Evolutionary conservation across 2,329 filamentous ascomycete species (phyloP), one percentile per base, ranked within the genome.

Genomic region (Eurotiales sp.): DNA sequence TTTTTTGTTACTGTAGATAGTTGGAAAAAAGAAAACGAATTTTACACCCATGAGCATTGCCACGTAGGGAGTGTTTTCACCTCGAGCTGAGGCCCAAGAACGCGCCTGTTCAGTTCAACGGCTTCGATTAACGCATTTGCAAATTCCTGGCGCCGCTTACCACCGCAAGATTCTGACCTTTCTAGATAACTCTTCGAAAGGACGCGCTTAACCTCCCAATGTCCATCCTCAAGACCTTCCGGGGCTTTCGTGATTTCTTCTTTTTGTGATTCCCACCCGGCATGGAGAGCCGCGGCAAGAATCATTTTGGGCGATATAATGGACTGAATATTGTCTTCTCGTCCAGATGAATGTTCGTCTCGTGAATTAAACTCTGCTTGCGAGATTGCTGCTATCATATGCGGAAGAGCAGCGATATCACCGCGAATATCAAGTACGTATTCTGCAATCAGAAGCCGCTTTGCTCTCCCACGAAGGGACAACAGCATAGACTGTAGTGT

Each of bases 131-230:
- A 46, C 10, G 44, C 44, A 23, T 37, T 19, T 7, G 44, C 44
- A 46, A 46, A 46, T 17, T 19, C 32, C 30, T 27, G 29, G 14
- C 44, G 29, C 4, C 29, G 19, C 44, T 46, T 27, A 27, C 10
- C 10, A 27, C 25, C n/a, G 1, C 21, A 17, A 46, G 21, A 46
- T 23, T 34, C 30, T 8, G 22, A 10, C 19, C 46, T 40, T 32
- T 48, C 36, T 27, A 29, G n/a, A 40, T 48, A 48, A 2, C 7
- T 22, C 34, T 46, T 46, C 12, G 46, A 48, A 39, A 48, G 46
- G 3, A 40, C 34, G 22, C 22, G 22, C 22, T 17, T 15, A 29
- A 48, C 46, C 34, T 48, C 46, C 36, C 46, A 39, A 22, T 23
- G 10, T 17, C 46, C 46, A n/a, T 48, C 46, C 30, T 29, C 22